Percentiles rank a stretch among this genome's conserved stretches.
These are phyloP conservation scores for Dactylellina sp. DNA, from an alignment of 2,329 filamentous ascomycete genomes.

Conservation along the genomic window DNA sequence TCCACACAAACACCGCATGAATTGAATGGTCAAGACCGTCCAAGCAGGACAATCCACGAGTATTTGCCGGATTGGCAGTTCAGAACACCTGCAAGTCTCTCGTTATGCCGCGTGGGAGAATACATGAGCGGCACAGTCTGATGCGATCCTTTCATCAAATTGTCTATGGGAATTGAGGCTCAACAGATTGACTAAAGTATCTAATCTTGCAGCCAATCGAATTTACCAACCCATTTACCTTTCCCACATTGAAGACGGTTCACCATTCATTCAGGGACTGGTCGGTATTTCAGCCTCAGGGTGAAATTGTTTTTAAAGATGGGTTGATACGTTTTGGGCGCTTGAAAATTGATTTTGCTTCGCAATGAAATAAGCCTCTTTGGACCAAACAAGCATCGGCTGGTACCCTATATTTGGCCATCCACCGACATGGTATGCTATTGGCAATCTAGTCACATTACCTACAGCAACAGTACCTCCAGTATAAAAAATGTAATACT, in stretches of 20 bases:
- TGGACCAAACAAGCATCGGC: not conserved
- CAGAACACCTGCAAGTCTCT: no score
- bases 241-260: not conserved
- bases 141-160: no score
- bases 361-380: conserved; percentile 19
- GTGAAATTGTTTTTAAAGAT: conserved; percentile 1
- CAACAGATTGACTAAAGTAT: not conserved
- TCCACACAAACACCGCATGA: no score
- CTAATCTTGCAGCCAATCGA: not conserved
- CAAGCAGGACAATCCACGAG: no score
- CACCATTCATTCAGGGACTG: no score
- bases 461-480: conserved; percentile 7
- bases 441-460: not conserved
- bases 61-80: no score
- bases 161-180: not conserved
- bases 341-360: not conserved
- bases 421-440: conserved; percentile 7
- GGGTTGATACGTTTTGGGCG: not conserved
- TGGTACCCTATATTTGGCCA: not conserved
- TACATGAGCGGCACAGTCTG: no score
- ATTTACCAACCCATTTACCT: not conserved
- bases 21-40: no score
- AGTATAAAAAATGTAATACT: not conserved
- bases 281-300: not conserved
- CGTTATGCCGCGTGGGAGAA: no score